Evolutionary conservation across 352 stramenopile genomes (phyloP), one percentile per base, ranked within the genome.

Genomic region (Phytophthora citricola): DNA sequence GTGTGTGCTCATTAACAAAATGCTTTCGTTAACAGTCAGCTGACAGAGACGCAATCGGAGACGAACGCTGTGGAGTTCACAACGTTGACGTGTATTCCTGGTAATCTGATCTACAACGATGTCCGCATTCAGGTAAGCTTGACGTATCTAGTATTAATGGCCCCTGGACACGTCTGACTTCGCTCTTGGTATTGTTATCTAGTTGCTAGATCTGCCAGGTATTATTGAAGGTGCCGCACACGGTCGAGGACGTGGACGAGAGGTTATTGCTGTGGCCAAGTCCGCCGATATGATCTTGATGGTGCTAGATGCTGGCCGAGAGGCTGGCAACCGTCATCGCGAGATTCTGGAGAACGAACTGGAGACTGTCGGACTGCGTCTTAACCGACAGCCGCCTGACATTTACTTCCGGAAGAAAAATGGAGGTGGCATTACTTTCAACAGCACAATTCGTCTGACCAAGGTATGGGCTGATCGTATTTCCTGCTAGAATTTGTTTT

Each of bases 181-280:
- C 12, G 38, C 15, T 57, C 2, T 1, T 47, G 20, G 24, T 49
- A 10, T 51, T 58, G 59, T 3, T 22, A 46, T 48, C 17, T n/a
- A 92, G 87, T 81, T 99, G 38, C 81, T 99, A 43, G 98, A 99
- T 97, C 81, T 99, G 49, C 98, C 98, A 2, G 98, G 98, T 89
- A 99, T 99, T 75, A 99, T 99, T 79, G 98, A 99, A 91, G 98
- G 98, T 38, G 98, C 98, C 38, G 97, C 98, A 1, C 93, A 99
- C 73, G 98, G 98, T 55, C 98, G 97, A 62, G 98, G 98, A 41
- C 89, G 98, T 66, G 98, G 98, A 59, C 92, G 97, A 41, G 96
- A 99, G 79, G 98, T 99, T 26, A 99, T 99, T 79, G 97, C 98
- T 27, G 97, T 99, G 10, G 97, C 98, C 51, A 97, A 98, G 75